These are phyloP conservation scores for Luzula sylvatica DNA, from an alignment of 176 grass and related monocot species.

Conservation along the genomic window DNA sequence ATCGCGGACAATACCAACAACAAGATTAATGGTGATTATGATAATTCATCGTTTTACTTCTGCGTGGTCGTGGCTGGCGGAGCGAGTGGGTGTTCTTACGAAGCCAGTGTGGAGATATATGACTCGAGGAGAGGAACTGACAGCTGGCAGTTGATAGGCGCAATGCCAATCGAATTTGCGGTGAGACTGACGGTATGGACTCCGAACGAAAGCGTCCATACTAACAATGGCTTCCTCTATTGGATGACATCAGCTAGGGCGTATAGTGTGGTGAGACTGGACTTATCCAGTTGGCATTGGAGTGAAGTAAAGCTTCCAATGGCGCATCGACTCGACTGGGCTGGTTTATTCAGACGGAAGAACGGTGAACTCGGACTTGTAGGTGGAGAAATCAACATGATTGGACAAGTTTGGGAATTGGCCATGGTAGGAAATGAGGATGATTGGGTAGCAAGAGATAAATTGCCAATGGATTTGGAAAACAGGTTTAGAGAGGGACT, in stretches of 20 bases:
- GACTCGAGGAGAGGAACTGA: slow-evolving; percentile 15
- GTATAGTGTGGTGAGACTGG: slow-evolving; percentile 33
- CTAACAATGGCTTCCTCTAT: slow-evolving; percentile 17
- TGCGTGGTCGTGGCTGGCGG: slow-evolving; percentile 28
- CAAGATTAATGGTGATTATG: no score
- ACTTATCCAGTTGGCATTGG: slow-evolving; percentile 28
- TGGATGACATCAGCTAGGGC: slow-evolving; percentile 43
- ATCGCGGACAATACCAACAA: not conserved
- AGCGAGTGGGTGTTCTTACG: slow-evolving; percentile 15
- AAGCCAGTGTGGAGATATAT: slow-evolving; percentile 30
- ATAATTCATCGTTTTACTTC: slow-evolving; percentile 6
- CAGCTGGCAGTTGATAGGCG: slow-evolving; percentile 15
- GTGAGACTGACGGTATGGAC: slow-evolving; percentile 43
- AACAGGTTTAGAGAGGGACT: not conserved
- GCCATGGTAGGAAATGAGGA: not conserved
- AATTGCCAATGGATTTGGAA: slow-evolving; percentile 24
- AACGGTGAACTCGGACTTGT: slow-evolving; percentile 26
- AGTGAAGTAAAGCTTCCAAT: slow-evolving; percentile 34
- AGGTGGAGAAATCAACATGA: slow-evolving; percentile 9
- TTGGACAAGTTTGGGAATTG: slow-evolving; percentile 32
- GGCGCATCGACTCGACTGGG: slow-evolving; percentile 29
- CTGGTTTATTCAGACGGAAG: slow-evolving; percentile 20
- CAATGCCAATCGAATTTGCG: slow-evolving; percentile 33
- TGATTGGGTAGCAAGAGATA: not conserved
- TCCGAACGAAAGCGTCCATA: slow-evolving; percentile 33